Evolutionary conservation across 495 filamentous ascomycete genomes (phyloP).

Genomic region (Cetradonia linearis): DNA sequence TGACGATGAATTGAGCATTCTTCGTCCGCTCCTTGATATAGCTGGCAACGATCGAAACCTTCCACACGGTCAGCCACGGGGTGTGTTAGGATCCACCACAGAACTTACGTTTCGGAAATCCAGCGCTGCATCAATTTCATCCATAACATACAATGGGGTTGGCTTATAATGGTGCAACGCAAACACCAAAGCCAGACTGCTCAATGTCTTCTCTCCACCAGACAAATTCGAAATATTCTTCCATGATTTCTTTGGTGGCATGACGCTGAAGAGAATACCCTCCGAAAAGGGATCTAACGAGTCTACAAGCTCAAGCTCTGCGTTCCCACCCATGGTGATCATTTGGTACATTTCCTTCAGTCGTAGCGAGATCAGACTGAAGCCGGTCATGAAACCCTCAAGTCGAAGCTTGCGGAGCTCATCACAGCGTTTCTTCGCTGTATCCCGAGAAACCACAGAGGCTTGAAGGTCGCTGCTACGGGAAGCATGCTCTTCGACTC

Average conservation of each 20-base stretch:
- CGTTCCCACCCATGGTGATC: conserved; percentile 99
- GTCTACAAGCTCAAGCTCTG: conserved; percentile 93
- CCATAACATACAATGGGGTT: conserved; percentile 97
- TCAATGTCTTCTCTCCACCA: conserved; percentile 95
- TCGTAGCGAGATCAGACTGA: conserved; percentile 84
- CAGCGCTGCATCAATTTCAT: conserved; percentile 96
- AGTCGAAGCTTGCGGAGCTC: conserved; percentile 79
- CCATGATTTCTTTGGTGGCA: conserved; percentile 99
- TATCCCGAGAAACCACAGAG: conserved; percentile 66
- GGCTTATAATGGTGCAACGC: conserved; percentile 97
- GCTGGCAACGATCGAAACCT: conserved; percentile 96
- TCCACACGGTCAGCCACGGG: not conserved
- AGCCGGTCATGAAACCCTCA: conserved; percentile 98
- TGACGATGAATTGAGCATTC: conserved; percentile 98
- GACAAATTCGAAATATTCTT: conserved; percentile 95
- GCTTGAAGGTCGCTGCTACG: conserved; percentile 69
- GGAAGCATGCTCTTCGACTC: conserved; percentile 74
- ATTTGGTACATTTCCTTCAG: conserved; percentile 99
- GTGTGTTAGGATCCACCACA: not conserved
- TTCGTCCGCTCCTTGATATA: conserved; percentile 99
- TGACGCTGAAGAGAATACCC: conserved; percentile 91
- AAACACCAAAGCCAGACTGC: conserved; percentile 88
- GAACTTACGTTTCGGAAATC: conserved; percentile 90
- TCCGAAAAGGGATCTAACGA: conserved; percentile 93
- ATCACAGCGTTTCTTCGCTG: conserved; percentile 80